phyloP scores from a whole-genome alignment of 495 filamentous ascomycete species.

The Aspergillus carlsbadensis region DNA sequence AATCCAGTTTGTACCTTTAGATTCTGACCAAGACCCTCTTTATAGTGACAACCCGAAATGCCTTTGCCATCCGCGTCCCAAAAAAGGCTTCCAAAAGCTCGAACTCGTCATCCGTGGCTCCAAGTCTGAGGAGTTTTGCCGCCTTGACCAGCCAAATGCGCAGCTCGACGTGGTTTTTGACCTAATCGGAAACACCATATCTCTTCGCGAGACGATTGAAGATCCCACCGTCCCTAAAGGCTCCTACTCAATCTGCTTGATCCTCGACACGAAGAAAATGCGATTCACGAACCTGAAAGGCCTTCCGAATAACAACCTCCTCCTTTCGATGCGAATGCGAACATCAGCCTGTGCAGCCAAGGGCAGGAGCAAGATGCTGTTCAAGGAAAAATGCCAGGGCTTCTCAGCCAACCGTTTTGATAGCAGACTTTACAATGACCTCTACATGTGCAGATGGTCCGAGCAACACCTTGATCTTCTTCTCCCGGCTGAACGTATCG shows the following conservation, averaged over 20 bases:
- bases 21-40: slow-evolving; percentile 5
- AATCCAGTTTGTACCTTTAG: not conserved
- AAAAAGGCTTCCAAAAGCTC: slow-evolving; percentile 14
- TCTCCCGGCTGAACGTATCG: slow-evolving; percentile 22
- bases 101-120: slow-evolving; percentile 17
- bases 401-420: slow-evolving; percentile 13
- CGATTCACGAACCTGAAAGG: slow-evolving; percentile 31
- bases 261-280: slow-evolving; percentile 15
- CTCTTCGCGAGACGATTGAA: slow-evolving; percentile 22
- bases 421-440: slow-evolving; percentile 21
- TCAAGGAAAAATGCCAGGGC: slow-evolving; percentile 18
- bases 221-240: slow-evolving; percentile 14
- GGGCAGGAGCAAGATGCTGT: slow-evolving; percentile 13
- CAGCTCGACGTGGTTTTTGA: slow-evolving; percentile 31
- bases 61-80: slow-evolving; percentile 16
- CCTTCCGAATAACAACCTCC: slow-evolving; percentile 26
- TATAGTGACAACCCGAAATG: slow-evolving; percentile 20
- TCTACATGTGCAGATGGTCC: slow-evolving; percentile 16
- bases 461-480: slow-evolving; percentile 23
- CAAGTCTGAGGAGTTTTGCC: slow-evolving; percentile 13
- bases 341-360: slow-evolving; percentile 13
- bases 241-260: slow-evolving; percentile 15
- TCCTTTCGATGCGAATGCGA: slow-evolving; percentile 22
- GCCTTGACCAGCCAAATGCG: slow-evolving; percentile 17
- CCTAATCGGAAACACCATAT: slow-evolving; percentile 19